Evolutionary conservation across 371 early-diverging fungal genomes (phyloP), one percentile per base, ranked within the genome.

Genomic region (Mucor velutinosus): DNA sequence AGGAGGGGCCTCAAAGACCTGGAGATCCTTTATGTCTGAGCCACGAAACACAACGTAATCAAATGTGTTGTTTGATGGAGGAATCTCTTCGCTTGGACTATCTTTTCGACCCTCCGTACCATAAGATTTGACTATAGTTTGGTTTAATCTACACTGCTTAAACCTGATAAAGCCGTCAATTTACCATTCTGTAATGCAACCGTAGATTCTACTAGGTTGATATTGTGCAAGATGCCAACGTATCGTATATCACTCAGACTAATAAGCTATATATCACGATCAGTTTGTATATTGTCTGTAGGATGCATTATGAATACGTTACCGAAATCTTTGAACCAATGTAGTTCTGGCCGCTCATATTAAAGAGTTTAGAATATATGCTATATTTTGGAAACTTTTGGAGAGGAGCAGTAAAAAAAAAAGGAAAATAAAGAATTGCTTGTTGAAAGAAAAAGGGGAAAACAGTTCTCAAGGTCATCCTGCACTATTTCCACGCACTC

Each of bases 31-130:
- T 66, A 98, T 93, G 67, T 98, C 98, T 35, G 92, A 88, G 25
- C 95, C 97, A 62, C 94, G 89, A 76, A 97, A 97, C 47, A 94
- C 92, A 69, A 96, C 94, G 78, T 86, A 93, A 65, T 93, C 94
- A 80, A 92, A 97, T 41, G 94, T 82, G 72, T 92, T 89, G 43
- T 92, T 90, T 15, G 90, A 86, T 2, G 92, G 84, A 23, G 90
- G 90, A 61, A 97, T 91, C 76, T 95, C 95, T 68, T 95, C 91
- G 19, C 80, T 75, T 19, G 92, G 90, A 65, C 91, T 89, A 21
- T 88, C 87, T 33, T 85, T 82, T 43, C 94, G 92, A 67, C 93
- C 93, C 68, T 94, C 94, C 1, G 94, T 93, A 68, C 94, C 94
- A 78, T 87, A 90, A 12, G 93, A 93, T 67, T 91, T 87, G 58